A percentile compares a stretch with the other conserved stretches of the same genome.
These are phyloP conservation scores for Fusarium sp. DNA, from an alignment of 2,329 filamentous ascomycete species.

Conservation along the genomic window DNA sequence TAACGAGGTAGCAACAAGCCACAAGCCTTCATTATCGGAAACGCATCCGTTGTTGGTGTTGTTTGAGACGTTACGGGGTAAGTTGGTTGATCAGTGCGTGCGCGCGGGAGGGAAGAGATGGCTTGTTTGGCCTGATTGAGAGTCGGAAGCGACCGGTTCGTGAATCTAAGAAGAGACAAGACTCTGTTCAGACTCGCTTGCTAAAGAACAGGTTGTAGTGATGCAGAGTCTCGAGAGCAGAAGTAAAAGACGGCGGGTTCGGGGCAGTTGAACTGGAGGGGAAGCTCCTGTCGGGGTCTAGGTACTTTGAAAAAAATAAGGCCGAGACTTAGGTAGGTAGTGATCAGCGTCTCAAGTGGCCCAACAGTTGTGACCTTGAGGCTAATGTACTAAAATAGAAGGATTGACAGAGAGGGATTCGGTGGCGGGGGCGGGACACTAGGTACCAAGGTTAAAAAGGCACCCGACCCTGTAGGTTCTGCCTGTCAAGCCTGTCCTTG, in stretches of 20 bases:
- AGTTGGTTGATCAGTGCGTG: slow-evolving; percentile 35
- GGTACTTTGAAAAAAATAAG: slow-evolving; percentile 23
- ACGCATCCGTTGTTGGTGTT: slow-evolving; percentile 34
- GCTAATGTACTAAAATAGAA: slow-evolving; percentile 37
- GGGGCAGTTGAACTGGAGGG: slow-evolving; percentile 11
- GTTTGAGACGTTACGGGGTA: slow-evolving; percentile 23
- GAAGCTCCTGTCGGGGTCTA: slow-evolving; percentile 13
- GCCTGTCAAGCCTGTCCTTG: not conserved
- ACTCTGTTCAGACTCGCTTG: not conserved
- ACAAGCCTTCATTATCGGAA: slow-evolving; percentile 49
- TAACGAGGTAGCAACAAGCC: slow-evolving; percentile 48
- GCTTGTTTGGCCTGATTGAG: not conserved
- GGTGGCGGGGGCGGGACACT: slow-evolving; percentile 49
- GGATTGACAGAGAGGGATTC: slow-evolving; percentile 20
- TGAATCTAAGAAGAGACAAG: not conserved
- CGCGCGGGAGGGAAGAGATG: slow-evolving; percentile 18
- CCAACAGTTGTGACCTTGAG: slow-evolving; percentile 31
- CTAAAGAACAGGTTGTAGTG: slow-evolving; percentile 4
- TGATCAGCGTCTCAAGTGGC: slow-evolving; percentile 30
- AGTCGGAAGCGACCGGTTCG: slow-evolving; percentile 2
- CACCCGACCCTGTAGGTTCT: not conserved
- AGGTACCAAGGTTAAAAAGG: slow-evolving; percentile 9
- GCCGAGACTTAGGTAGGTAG: slow-evolving; percentile 28
- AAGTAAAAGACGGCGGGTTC: not conserved
- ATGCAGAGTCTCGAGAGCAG: slow-evolving; percentile 1